Percentiles rank a stretch among this genome's conserved stretches.
Evolutionary conservation across 1,284 basidiomycete species (phyloP).

Genomic region (Megacollybia platyphylla): DNA sequence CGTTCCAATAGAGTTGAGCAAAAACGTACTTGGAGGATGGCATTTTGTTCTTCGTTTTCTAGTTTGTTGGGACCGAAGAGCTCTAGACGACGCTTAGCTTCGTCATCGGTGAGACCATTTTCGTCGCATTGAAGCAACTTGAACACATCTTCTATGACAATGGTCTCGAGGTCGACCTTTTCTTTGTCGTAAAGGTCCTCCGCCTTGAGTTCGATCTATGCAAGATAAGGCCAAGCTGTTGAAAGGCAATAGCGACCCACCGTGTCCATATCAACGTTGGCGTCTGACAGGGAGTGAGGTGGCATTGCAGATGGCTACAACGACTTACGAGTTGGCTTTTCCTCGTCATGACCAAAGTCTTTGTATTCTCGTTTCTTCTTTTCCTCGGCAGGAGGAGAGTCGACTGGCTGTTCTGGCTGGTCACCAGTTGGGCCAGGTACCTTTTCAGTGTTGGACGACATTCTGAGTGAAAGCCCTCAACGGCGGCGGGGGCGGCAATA

Average conservation of each 20-base stretch:
- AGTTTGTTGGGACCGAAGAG: conserved; percentile 97
- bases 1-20: background rate
- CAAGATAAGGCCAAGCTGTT: conserved; percentile 8
- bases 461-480: conserved; percentile 6
- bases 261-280: conserved; percentile 77
- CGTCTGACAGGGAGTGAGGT: conserved; percentile 34
- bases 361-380: conserved; percentile 87
- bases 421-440: conserved; percentile 42
- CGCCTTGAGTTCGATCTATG: conserved; percentile 80
- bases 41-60: conserved; percentile 80
- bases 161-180: conserved; percentile 96
- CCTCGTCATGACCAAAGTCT: conserved; percentile 75
- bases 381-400: conserved; percentile 20
- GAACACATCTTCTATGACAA: conserved; percentile 95
- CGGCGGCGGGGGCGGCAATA: background rate
- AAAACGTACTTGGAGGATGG: conserved; percentile 62
- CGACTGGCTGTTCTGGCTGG: conserved; percentile 17
- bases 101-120: conserved; percentile 64
- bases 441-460: conserved; percentile 37
- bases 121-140: conserved; percentile 86
- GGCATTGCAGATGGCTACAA: conserved; percentile 5
- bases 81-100: conserved; percentile 78
- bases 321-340: conserved; percentile 58
- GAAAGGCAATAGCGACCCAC: conserved; percentile 23
- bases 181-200: conserved; percentile 97